phyloP scores from a whole-genome alignment of 331 rosid genomes.

The Stylosanthes scabra region DNA sequence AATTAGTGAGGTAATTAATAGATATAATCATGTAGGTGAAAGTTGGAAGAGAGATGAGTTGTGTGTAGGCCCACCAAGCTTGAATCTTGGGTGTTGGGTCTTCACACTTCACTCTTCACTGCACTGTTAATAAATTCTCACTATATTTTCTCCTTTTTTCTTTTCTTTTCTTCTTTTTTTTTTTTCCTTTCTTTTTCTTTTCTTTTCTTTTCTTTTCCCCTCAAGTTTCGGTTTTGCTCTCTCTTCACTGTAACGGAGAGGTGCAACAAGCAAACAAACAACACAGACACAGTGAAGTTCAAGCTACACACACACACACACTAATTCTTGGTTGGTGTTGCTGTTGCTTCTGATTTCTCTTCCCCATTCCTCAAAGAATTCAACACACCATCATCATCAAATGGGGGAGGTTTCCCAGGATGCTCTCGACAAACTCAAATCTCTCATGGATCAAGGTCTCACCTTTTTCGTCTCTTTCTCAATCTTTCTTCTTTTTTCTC shows the following conservation, averaged over 20 bases:
- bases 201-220: background rate
- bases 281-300: slow-evolving; percentile 19
- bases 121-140: background rate
- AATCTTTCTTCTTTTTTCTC: background rate
- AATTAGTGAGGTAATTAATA: too few species aligned
- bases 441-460: slow-evolving; percentile 74
- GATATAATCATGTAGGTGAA: background rate
- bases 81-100: slow-evolving; percentile 24
- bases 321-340: slow-evolving; percentile 14
- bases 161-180: background rate
- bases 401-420: slow-evolving; percentile 81
- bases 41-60: slow-evolving; percentile 8
- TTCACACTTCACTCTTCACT: background rate
- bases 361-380: background rate
- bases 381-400: background rate
- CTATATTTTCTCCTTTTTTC: background rate
- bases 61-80: slow-evolving; percentile 32
- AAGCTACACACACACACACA: slow-evolving; percentile 15
- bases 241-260: background rate
- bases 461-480: slow-evolving; percentile 17
- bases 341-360: background rate
- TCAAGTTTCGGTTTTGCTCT: slow-evolving; percentile 8
- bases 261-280: background rate
- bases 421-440: slow-evolving; percentile 63
- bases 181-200: background rate